A percentile compares a stretch with the other conserved stretches of the same genome.
phyloP scores from a whole-genome alignment of 2,329 filamentous ascomycete species.

The Diaporthe eres region DNA sequence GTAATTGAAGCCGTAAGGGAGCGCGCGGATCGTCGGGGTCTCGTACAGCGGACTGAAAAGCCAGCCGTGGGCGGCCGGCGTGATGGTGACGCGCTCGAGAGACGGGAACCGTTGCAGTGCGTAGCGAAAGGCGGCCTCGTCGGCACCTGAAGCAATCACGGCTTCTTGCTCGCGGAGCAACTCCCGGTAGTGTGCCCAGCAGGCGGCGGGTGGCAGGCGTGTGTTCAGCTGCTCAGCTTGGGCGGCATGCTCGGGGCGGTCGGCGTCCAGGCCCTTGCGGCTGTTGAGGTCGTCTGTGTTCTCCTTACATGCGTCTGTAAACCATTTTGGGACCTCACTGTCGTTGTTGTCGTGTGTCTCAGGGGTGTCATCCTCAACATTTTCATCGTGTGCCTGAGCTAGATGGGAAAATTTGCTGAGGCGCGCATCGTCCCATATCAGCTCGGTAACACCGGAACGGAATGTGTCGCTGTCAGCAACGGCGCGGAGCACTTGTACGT shows the following conservation, averaged over 20 bases:
- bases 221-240: slow-evolving; percentile 18
- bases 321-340: background rate
- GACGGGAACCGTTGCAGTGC: slow-evolving; percentile 54
- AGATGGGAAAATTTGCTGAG: background rate
- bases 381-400: background rate
- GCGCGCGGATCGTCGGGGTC: slow-evolving; percentile 58
- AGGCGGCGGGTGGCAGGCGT: slow-evolving; percentile 18
- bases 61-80: slow-evolving; percentile 55
- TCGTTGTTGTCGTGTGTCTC: background rate
- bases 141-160: slow-evolving; percentile 45
- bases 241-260: slow-evolving; percentile 26
- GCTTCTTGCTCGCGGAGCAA: slow-evolving; percentile 52
- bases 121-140: slow-evolving; percentile 10
- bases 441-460: slow-evolving; percentile 2
- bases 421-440: slow-evolving; percentile 27
- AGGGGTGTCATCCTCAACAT: background rate
- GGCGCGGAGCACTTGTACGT: slow-evolving; percentile 1
- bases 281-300: background rate
- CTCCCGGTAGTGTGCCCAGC: slow-evolving; percentile 50
- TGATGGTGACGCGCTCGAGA: slow-evolving; percentile 55
- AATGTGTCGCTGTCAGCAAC: slow-evolving; percentile 8
- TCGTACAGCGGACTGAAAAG: slow-evolving; percentile 54
- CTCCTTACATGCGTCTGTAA: background rate
- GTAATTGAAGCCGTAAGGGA: slow-evolving; percentile 57
- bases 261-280: background rate